phyloP scores from a whole-genome alignment of 352 stramenopile genomes.

The Globisporangium yorkense region DNA sequence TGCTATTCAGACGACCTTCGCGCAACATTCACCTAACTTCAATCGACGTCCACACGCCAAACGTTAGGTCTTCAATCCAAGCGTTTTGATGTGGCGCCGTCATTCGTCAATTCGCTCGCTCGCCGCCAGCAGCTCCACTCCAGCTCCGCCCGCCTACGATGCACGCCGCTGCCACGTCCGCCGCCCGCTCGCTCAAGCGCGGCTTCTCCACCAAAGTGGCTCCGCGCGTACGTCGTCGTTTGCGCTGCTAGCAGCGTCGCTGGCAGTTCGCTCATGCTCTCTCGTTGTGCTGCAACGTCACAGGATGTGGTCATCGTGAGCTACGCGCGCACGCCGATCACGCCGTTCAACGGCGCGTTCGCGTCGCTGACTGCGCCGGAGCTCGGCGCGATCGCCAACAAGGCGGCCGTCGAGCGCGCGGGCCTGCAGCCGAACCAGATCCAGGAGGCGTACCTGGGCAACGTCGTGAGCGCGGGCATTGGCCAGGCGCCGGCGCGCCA shows the following conservation, averaged over 20 bases:
- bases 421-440: constrained; percentile 76
- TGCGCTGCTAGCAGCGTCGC: not conserved
- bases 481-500: constrained; percentile 96
- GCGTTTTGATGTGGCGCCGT: not conserved
- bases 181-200: constrained; percentile 27
- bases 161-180: constrained; percentile 20
- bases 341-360: constrained; percentile 92
- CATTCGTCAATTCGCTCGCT: not conserved
- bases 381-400: constrained; percentile 92
- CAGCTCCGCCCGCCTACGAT: constrained; percentile 7
- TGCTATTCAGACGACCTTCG: not conserved
- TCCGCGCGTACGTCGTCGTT: constrained; percentile 21
- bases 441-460: constrained; percentile 96
- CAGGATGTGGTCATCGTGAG: constrained; percentile 93
- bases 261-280: not conserved
- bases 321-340: constrained; percentile 96
- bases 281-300: not conserved
- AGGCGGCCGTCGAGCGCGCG: constrained; percentile 67
- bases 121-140: not conserved
- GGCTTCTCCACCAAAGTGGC: constrained; percentile 34
- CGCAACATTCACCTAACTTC: constrained; percentile 1
- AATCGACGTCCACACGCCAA: not conserved
- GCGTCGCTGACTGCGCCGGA: constrained; percentile 84
- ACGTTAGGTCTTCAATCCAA: not conserved
- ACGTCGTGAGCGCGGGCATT: constrained; percentile 95